Evolutionary conservation across 2,329 filamentous ascomycete species (phyloP).

Genomic region (Fusarium temperatum): DNA sequence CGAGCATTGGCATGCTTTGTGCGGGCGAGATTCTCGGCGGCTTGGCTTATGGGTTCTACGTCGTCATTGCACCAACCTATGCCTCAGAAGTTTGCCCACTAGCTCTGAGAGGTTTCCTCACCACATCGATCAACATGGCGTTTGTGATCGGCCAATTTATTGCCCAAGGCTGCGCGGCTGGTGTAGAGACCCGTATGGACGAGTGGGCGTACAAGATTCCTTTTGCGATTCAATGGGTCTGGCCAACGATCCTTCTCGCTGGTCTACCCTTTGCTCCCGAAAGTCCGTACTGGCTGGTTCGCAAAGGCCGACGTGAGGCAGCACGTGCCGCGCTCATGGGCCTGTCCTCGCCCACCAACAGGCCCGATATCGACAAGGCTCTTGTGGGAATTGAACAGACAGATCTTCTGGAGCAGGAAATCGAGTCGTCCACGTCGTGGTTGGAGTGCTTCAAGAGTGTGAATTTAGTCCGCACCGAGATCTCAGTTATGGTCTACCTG

Average conservation of each 20-base stretch:
- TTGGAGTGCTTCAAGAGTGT: slow-evolving; percentile 58
- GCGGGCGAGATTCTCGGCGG: not conserved
- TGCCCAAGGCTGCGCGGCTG: slow-evolving; percentile 41
- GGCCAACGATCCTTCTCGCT: slow-evolving; percentile 42
- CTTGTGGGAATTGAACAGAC: slow-evolving; percentile 74
- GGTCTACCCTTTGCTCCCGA: slow-evolving; percentile 44
- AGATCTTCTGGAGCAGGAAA: slow-evolving; percentile 53
- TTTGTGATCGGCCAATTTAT: slow-evolving; percentile 52
- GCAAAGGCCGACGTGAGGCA: slow-evolving; percentile 38
- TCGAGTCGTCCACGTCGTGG: slow-evolving; percentile 51
- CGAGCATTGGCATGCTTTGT: not conserved
- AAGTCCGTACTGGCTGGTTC: slow-evolving; percentile 48
- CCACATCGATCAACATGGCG: slow-evolving; percentile 54
- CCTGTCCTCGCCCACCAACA: slow-evolving; percentile 45
- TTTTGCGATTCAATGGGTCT: slow-evolving; percentile 51
- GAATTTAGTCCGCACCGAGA: slow-evolving; percentile 56
- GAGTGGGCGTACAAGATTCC: slow-evolving; percentile 50
- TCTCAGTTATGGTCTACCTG: slow-evolving; percentile 53
- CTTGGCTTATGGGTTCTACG: not conserved
- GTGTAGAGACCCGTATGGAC: slow-evolving; percentile 29
- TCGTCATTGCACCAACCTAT: slow-evolving; percentile 47
- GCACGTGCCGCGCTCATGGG: slow-evolving; percentile 41
- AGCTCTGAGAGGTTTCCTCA: slow-evolving; percentile 52
- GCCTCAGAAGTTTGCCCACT: slow-evolving; percentile 55
- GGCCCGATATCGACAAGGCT: slow-evolving; percentile 53